Evolutionary conservation across 2,329 filamentous ascomycete genomes (phyloP).

Genomic region (Mycosphaerella sp.): DNA sequence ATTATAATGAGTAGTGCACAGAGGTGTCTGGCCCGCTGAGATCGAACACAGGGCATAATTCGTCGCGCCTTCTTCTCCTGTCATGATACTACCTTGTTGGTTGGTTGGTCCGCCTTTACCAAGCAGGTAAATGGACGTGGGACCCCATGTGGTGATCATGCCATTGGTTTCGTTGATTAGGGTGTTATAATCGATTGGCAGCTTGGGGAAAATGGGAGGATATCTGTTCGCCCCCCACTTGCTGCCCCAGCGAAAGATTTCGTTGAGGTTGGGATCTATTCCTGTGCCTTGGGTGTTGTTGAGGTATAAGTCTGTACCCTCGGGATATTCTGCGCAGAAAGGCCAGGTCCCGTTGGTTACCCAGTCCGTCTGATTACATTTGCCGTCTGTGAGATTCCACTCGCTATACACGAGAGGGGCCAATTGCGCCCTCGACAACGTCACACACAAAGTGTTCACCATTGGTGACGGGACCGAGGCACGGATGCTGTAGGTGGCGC

Average conservation of each 20-base stretch:
- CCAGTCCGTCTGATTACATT: constrained; percentile 11
- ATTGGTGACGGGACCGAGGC: constrained; percentile 65
- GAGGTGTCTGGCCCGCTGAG: constrained; percentile 55
- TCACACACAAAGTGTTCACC: constrained; percentile 67
- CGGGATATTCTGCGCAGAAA: constrained; percentile 2
- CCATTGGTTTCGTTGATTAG: constrained; percentile 49
- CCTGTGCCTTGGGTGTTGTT: constrained; percentile 6
- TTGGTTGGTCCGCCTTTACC: constrained; percentile 40
- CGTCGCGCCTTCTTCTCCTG: constrained; percentile 2
- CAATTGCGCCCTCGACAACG: constrained; percentile 55
- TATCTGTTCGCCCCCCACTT: constrained; percentile 38
- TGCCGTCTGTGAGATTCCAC: constrained; percentile 45
- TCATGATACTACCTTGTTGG: neutral
- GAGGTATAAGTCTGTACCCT: constrained; percentile 18
- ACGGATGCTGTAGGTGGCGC: constrained; percentile 60
- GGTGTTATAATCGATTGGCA: constrained; percentile 60
- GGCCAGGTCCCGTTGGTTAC: constrained; percentile 11
- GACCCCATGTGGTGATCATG: constrained; percentile 26
- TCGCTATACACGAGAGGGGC: constrained; percentile 56
- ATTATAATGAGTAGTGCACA: constrained; percentile 57
- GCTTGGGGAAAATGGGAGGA: constrained; percentile 39
- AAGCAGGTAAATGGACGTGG: constrained; percentile 60
- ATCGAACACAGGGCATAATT: constrained; percentile 64
- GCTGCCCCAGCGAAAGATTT: constrained; percentile 62
- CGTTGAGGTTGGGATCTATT: constrained; percentile 47